phyloP scores from a whole-genome alignment of 768 basidiomycete genomes.

The Termitomyces sp. region DNA sequence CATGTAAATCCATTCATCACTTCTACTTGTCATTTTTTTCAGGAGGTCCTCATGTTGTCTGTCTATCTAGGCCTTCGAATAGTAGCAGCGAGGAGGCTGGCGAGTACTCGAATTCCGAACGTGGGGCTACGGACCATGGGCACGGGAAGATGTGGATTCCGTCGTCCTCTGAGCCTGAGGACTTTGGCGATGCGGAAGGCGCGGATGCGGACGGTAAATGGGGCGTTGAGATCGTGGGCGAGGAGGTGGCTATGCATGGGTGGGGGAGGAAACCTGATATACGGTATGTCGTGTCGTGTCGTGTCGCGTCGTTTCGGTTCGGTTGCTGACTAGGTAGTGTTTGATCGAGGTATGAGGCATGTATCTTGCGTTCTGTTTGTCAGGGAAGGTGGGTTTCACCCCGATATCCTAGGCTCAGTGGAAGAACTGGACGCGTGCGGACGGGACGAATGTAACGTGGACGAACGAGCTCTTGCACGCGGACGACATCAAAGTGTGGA shows the following conservation, averaged over 20 bases:
- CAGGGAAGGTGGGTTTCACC: too few species aligned
- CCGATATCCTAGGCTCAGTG: constrained; percentile 37
- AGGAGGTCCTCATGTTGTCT: not conserved
- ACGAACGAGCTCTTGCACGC: constrained; percentile 18
- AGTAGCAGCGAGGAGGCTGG: not conserved
- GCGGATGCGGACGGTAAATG: constrained; percentile 22
- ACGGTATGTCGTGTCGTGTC: constrained; percentile 26
- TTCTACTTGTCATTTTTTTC: too few species aligned
- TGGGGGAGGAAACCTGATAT: constrained; percentile 16
- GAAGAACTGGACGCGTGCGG: constrained; percentile 42
- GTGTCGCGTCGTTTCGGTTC: too few species aligned
- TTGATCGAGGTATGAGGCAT: constrained; percentile 2
- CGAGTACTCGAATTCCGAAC: not conserved
- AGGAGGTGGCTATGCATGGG: constrained; percentile 27
- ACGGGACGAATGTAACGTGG: constrained; percentile 56
- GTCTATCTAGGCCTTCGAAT: not conserved
- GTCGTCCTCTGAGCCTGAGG: constrained; percentile 21
- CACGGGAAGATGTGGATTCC: constrained; percentile 10
- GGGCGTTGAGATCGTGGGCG: constrained; percentile 30
- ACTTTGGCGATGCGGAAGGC: constrained; percentile 22
- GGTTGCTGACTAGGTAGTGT: not conserved
- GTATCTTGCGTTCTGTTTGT: constrained; percentile 3
- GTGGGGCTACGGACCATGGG: not conserved
- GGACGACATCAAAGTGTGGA: constrained; percentile 25
- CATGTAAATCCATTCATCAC: too few species aligned